Evolutionary conservation across 495 filamentous ascomycete species (phyloP), one percentile per base, ranked within the genome.

Genomic region (Antarctomyces pellizariae): DNA sequence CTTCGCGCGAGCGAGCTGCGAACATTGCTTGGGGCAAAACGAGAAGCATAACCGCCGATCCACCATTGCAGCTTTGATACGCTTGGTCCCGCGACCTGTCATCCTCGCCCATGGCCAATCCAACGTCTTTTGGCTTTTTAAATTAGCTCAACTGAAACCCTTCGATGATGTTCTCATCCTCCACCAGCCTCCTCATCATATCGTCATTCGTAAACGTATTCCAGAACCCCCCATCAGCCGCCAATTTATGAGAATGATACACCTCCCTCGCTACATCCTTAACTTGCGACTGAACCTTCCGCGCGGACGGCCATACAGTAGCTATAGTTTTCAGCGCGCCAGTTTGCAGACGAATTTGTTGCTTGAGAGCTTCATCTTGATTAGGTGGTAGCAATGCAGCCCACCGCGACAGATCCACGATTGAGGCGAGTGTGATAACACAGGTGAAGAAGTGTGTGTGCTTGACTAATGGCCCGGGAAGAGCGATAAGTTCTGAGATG

Each of bases 381-480:
- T 54, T 47, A 15, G 53, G 48, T 36, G 52, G 52, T n/a, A 56
- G 49, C 24, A 34, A 56, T 58, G 22, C 63, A 33, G 53, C 75
- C 67, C 62, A 65, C 29, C 57, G 57, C 31, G 54, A 60, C 3
- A 71, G 53, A 33, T 71, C 64, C 15, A 71, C 64, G 39, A 68
- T 62, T 4, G 62, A 56, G 1, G 60, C 53, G 34, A 83, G 61
- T 7, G 74, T 80, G 12, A 89, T 52, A 9, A 79, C 67, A 43
- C 79, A 90, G 13, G 73, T 80, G 53, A 90, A 83, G 49, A 90
- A 83, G 13, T 82, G 79, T 2, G 77, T 82, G 51, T 90, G 79
- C 26, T 63, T 67, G 6, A 67, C 53, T 3, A 84, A 56, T 0
- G 75, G 61, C 13, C 68, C 58, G 8, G 76, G 73, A 24, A 84